Base-by-base conservation (phyloP, 345 rosid species). In the Populus tremula region DNA sequence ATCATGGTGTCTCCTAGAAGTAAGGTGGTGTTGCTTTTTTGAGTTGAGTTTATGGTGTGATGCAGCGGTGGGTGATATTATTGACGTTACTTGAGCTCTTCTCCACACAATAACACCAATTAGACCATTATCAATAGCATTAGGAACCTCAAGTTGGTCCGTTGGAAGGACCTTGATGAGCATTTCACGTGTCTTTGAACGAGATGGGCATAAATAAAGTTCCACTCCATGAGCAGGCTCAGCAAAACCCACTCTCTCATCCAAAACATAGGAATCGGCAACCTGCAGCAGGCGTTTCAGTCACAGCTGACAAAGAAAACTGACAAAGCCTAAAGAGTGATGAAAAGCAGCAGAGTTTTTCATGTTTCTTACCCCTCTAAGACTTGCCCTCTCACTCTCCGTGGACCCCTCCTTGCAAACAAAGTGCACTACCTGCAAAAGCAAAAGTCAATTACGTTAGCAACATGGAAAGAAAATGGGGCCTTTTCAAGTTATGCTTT, bases 61-160 rank as follows among this genome's bases (percentile, higher is more conserved):
- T 35, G 87, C 61, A 6, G 91, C 82, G 82, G 86, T 84, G 76
- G 88, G 88, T 79, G 90, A 85, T 47, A 80, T 61, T 66, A 90
- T 66, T 39, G 90, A 70, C 35, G 87, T 74, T 72, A 79, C 76
- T 77, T 89, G 97, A 76, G 91, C 83, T 88, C 91, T 92, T 85
- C 97, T 89, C 98, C 98, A 96, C 71, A 96, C 93, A 86, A 94
- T 89, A 80, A 94, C 97, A 70, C 99, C 99, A 76, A 96, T 86
- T 76, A 96, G 88, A 74, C 96, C 98, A 78, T 84, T 77, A 73
- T 91, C 94, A 74, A 96, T 85, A 80, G 89, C 81, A 71, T 87
- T 84, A 65, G 90, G 78, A 68, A 85, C 86, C 53, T 92, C 90
- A 17, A 86, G 79, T 78, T 96, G 93, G 61, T 87, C 96, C 81